phyloP scores from a whole-genome alignment of 306 rosid species.

The Cyamopsis tetragonoloba region DNA sequence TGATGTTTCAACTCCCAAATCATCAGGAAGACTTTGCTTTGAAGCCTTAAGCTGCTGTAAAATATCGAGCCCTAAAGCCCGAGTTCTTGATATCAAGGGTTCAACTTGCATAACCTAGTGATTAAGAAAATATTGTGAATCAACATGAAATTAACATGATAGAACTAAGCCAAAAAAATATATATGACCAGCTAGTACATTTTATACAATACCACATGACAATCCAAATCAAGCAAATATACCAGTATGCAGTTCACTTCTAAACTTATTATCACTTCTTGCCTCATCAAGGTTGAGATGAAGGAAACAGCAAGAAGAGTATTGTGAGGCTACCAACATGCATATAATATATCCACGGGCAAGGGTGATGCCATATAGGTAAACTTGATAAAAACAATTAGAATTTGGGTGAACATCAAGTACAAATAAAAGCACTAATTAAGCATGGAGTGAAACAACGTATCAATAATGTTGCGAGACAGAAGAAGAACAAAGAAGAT shows the following conservation, averaged over 20 bases:
- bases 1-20: slow-evolving; percentile 42
- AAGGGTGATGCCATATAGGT: not conserved
- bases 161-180: not conserved
- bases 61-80: slow-evolving; percentile 35
- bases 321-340: not conserved
- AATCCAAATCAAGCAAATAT: slow-evolving; percentile 1
- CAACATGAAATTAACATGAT: slow-evolving; percentile 7
- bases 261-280: not conserved
- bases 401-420: not conserved
- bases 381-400: not conserved
- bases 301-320: not conserved
- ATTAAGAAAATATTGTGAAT: slow-evolving; percentile 28
- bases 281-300: not conserved
- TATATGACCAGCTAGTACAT: not conserved
- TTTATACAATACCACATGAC: not conserved
- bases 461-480: not conserved
- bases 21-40: slow-evolving; percentile 43
- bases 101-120: slow-evolving; percentile 62
- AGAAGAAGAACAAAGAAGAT: not conserved
- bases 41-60: slow-evolving; percentile 49
- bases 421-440: not conserved
- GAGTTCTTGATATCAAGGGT: slow-evolving; percentile 49
- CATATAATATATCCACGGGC: not conserved
- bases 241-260: not conserved
- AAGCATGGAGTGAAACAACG: not conserved